Evolutionary conservation across 225 moss, liverwort and hornwort genomes (phyloP).

Genomic region (Ulota crispa): DNA sequence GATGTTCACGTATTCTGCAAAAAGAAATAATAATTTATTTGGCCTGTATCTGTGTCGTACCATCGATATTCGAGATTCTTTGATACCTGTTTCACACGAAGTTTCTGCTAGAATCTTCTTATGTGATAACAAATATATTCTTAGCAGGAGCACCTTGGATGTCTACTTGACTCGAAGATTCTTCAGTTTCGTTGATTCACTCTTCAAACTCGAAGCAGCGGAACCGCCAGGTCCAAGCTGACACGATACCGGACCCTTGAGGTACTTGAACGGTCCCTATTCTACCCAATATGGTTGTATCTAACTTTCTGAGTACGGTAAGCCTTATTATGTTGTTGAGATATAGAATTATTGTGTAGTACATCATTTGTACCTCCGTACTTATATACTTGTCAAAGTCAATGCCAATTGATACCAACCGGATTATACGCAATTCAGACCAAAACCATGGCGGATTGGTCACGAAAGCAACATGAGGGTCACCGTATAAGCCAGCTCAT

Average conservation of each 20-base stretch:
- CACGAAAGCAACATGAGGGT: neutral
- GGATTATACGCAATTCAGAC: neutral
- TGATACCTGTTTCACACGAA: neutral
- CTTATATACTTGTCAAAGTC: neutral
- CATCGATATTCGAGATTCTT: neutral
- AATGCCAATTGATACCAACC: neutral
- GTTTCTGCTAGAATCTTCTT: conserved; percentile 1
- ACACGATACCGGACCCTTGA: neutral
- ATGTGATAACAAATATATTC: neutral
- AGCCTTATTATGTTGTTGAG: neutral
- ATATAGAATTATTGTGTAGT: neutral
- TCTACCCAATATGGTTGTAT: neutral
- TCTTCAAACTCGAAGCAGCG: neutral
- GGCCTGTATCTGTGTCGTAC: neutral
- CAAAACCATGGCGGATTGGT: neutral
- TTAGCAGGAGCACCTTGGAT: neutral
- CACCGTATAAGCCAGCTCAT: neutral
- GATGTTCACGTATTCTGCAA: conserved; percentile 11
- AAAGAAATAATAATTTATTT: conserved; percentile 18
- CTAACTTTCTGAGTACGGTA: neutral
- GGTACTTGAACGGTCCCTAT: conserved; percentile 4
- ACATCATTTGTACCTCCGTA: neutral
- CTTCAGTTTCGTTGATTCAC: neutral
- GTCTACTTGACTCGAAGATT: neutral
- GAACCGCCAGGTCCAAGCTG: neutral